Percentiles rank a stretch among this genome's conserved stretches.
phyloP scores from a whole-genome alignment of 768 basidiomycete genomes.

The Psilocybe subaeruginosa region DNA sequence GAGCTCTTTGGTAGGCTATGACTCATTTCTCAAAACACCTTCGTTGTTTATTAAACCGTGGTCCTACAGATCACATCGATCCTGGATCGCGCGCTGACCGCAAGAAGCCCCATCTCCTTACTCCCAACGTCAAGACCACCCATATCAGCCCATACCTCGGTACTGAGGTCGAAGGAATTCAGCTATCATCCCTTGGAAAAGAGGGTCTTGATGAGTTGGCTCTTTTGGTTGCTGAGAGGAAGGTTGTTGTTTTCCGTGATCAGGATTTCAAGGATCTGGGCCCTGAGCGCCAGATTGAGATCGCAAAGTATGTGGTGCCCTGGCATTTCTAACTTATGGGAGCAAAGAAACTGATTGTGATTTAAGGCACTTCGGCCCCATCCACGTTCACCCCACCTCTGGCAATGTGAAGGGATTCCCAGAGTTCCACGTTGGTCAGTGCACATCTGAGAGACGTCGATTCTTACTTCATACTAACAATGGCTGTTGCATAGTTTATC shows the following conservation, averaged over 20 bases:
- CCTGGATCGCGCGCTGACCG: constrained; percentile 51
- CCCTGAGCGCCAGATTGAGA: constrained; percentile 54
- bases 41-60: not conserved
- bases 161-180: constrained; percentile 52
- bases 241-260: constrained; percentile 58
- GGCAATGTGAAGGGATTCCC: constrained; percentile 59
- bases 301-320: constrained; percentile 37
- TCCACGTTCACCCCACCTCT: constrained; percentile 49
- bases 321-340: not conserved
- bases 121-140: constrained; percentile 34
- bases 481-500: constrained; percentile 41
- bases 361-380: constrained; percentile 45
- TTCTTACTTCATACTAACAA: not conserved
- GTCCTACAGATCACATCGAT: constrained; percentile 39
- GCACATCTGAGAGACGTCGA: too few species aligned
- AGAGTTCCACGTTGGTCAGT: constrained; percentile 59
- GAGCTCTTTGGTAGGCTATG: constrained; percentile 44
- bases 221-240: constrained; percentile 52
- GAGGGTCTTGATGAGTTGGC: constrained; percentile 60
- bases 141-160: constrained; percentile 56
- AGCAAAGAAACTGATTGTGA: not conserved
- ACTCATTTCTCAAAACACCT: not conserved
- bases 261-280: constrained; percentile 65
- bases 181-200: constrained; percentile 52
- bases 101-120: constrained; percentile 53